Evolutionary conservation across 805 yeast genomes (phyloP), one percentile per base, ranked within the genome.

Genomic region (Candida succiphila): DNA sequence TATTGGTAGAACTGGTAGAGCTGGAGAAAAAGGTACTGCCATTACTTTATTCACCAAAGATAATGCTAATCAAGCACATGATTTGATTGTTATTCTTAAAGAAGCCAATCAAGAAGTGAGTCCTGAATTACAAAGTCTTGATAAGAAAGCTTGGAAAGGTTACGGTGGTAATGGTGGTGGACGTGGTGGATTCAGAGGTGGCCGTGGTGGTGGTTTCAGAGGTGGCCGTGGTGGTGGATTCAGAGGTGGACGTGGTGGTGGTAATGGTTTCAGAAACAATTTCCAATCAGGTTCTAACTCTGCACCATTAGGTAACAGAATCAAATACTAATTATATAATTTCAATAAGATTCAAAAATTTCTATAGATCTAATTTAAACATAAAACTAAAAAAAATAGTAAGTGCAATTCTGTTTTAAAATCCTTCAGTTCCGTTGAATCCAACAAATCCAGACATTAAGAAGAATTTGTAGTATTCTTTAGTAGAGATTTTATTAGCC

Each of bases 1-100:
- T 69, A 92, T 89, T 56, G 98, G 98, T 63, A 88, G 96, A 76
- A 88, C 98, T 44, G 98, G 98, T 60, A 86, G 98, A 75, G 98
- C 96, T 46, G 97, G 97, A 60, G 78, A 87, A 42, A 70, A 72
- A 42, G 98, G 98, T 73, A 88, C 92, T 41, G 96, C 98, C 36
- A 75, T 87, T 45, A 85, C 97, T 7, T 76, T 89, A 60, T 92
- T 92, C 74, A 86, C 96, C 38, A 82, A 76, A 44, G 88, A 70
- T 45, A 85, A 87, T 69, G 67, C 85, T 49, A 76, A 81, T 65
- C 74, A 87, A 62, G 96, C 97, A 48, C 82, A 84, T 51, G 92
- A 86, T 52, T 72, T 92, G 55, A 74, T 89, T 51, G 79, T 82
- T 51, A 88, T 92, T 52, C 72, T 92, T 71, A 75, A 78, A 61